Percentiles rank a stretch among this genome's conserved stretches.
phyloP scores from a whole-genome alignment of 768 basidiomycete species.

The Clathrus columnatus region DNA sequence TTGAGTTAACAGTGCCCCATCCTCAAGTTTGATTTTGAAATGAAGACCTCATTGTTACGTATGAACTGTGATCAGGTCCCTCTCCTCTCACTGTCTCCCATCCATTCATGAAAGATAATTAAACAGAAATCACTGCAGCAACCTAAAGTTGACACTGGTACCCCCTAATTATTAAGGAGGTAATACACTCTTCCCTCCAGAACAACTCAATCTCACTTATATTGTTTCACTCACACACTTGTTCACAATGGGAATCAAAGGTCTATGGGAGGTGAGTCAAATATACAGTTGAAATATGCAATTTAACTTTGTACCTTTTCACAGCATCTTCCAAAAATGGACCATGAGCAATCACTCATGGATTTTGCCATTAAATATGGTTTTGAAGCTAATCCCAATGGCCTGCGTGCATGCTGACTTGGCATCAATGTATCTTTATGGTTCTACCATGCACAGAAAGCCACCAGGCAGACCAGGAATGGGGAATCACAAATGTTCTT shows the following conservation, averaged over 20 bases:
- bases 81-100: too few species aligned
- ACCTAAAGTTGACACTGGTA: too few species aligned
- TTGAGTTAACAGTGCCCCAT: too few species aligned
- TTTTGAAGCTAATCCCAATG: background rate
- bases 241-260: background rate
- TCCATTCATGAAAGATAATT: too few species aligned
- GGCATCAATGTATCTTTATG: constrained; percentile 1
- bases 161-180: too few species aligned
- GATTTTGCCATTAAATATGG: background rate
- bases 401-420: background rate
- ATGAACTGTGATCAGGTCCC: too few species aligned
- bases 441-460: background rate
- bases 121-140: too few species aligned
- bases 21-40: too few species aligned
- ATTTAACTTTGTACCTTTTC: background rate
- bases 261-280: constrained; percentile 1
- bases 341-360: background rate
- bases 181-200: too few species aligned
- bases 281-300: background rate
- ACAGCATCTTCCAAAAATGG: background rate
- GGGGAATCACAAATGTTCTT: background rate
- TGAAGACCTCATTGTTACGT: too few species aligned
- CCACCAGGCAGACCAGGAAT: background rate
- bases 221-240: too few species aligned
- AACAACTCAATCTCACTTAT: too few species aligned